Evolutionary conservation across 2,329 filamentous ascomycete species (phyloP).

Genomic region (Neopestalotiopsis sp.): DNA sequence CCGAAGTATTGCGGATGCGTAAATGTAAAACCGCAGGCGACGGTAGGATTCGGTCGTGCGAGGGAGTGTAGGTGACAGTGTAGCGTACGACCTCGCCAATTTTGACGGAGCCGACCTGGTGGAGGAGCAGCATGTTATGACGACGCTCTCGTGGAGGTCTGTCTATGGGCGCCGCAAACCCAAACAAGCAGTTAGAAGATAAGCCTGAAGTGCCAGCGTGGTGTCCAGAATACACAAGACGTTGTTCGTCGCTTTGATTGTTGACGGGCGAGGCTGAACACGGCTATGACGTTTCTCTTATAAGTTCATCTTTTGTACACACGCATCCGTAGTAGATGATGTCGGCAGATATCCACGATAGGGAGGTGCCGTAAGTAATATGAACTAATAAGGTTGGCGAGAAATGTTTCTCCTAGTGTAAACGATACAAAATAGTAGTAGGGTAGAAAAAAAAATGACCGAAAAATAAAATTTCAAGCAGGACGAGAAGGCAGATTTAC

Average conservation of each 20-base stretch:
- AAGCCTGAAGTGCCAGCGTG: background rate
- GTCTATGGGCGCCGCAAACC: background rate
- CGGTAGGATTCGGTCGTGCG: slow-evolving; percentile 86
- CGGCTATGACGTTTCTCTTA: slow-evolving; percentile 5
- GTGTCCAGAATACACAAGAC: background rate
- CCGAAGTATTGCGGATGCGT: slow-evolving; percentile 89
- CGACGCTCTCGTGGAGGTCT: background rate
- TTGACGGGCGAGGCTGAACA: background rate
- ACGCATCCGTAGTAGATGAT: background rate
- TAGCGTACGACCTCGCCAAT: slow-evolving; percentile 93
- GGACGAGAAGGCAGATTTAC: background rate
- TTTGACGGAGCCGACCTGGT: slow-evolving; percentile 90
- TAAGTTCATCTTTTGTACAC: background rate
- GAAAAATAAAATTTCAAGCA: background rate
- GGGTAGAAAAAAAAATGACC: background rate
- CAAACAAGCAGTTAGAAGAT: background rate
- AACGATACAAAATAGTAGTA: background rate
- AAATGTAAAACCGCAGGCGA: slow-evolving; percentile 81
- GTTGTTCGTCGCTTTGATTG: background rate
- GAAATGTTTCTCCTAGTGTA: background rate
- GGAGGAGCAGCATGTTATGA: slow-evolving; percentile 78
- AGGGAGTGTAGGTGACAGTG: slow-evolving; percentile 90
- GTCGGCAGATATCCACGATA: background rate
- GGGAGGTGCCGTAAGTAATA: background rate
- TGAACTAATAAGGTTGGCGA: background rate